These are phyloP conservation scores for Wickerhamiella sergipiensis DNA, from an alignment of 805 yeast genomes.

Conservation along the genomic window DNA sequence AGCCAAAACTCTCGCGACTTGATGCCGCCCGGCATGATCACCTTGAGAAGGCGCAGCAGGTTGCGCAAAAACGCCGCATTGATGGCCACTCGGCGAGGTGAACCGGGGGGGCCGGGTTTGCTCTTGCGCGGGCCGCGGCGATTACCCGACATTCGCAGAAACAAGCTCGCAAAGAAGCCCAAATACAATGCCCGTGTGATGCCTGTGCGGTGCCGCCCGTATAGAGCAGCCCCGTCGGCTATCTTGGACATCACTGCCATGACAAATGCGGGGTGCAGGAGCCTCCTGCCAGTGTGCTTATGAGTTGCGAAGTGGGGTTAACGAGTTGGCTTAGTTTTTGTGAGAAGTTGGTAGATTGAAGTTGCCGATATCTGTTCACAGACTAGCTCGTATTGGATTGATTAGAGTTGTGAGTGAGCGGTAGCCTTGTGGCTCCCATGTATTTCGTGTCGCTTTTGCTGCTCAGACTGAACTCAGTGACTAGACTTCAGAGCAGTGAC, in stretches of 20 bases:
- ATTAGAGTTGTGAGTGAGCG: too few species aligned
- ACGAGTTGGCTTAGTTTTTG: too few species aligned
- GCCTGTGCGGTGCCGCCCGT: conserved; percentile 11
- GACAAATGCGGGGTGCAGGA: conserved; percentile 8
- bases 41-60: conserved; percentile 20
- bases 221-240: conserved; percentile 3
- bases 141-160: background rate
- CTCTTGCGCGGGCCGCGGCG: background rate
- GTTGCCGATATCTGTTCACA: too few species aligned
- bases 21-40: conserved; percentile 24
- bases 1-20: conserved; percentile 23
- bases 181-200: conserved; percentile 13
- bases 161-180: conserved; percentile 5
- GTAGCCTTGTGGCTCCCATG: too few species aligned
- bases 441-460: too few species aligned
- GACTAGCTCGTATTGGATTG: too few species aligned
- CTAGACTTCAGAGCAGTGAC: too few species aligned
- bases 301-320: too few species aligned
- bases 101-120: conserved; percentile 1
- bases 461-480: too few species aligned
- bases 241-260: conserved; percentile 7
- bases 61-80: conserved; percentile 20
- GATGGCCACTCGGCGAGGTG: conserved; percentile 20
- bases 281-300: too few species aligned
- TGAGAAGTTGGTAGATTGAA: too few species aligned